These are phyloP conservation scores for Pleurotus tuber-regium DNA, from an alignment of 768 basidiomycete genomes.

Conservation along the genomic window DNA sequence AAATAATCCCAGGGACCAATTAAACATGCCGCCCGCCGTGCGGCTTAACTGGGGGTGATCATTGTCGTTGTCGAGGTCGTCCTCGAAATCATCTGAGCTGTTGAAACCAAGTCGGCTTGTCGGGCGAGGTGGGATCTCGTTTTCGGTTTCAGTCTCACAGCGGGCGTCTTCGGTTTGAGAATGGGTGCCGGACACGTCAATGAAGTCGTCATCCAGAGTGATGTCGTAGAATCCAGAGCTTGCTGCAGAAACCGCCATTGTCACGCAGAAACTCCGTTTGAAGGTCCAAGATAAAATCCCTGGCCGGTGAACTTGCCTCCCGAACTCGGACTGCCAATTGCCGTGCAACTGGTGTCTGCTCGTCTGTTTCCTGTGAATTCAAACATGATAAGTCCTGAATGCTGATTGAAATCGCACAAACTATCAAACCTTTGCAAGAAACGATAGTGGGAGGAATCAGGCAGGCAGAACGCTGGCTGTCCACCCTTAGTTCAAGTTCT, in stretches of 20 bases:
- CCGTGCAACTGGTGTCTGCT: too few species aligned
- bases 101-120: conserved; percentile 50
- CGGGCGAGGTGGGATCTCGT: conserved; percentile 40
- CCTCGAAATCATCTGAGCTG: conserved; percentile 13
- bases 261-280: background rate
- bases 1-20: conserved; percentile 13
- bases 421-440: background rate
- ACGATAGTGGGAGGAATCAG: background rate
- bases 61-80: background rate
- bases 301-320: background rate
- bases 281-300: background rate
- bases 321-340: background rate
- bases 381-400: background rate
- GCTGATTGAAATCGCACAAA: background rate
- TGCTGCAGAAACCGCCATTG: background rate
- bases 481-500: background rate
- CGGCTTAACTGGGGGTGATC: conserved; percentile 1
- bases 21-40: background rate
- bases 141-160: conserved; percentile 10
- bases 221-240: background rate
- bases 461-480: background rate
- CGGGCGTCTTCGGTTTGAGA: conserved; percentile 17
- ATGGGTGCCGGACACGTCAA: conserved; percentile 8
- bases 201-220: conserved; percentile 2
- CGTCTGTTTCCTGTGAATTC: too few species aligned